Evolutionary conservation across 768 basidiomycete genomes (phyloP), one percentile per base, ranked within the genome.

Genomic region (Tricholoma hemisulphureum): DNA sequence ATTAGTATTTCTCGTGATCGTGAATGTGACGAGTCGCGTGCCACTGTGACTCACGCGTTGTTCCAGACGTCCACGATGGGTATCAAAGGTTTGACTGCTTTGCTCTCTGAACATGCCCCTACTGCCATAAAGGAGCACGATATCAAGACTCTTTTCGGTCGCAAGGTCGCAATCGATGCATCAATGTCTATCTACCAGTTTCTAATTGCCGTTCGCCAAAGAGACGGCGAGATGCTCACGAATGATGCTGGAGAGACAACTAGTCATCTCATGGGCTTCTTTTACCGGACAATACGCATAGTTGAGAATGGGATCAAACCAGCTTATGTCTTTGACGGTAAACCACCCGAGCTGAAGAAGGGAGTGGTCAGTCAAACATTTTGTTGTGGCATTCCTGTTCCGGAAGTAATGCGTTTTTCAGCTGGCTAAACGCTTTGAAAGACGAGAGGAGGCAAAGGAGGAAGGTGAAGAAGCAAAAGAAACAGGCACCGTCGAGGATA

Each of bases 261-360:
- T 2, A 95, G 94, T 75, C 96, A 99, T 74, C 79, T 99, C 10
- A 98, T 98, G 95, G 97, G 97, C 0, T 90, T 98, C 72, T 99
- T 99, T 77, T 98, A 98, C 67, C 83, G 95, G 35, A 99, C 97
- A 0, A 92, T 99, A 58, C 83, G 97, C 21, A 98, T 99, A 71
- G 95, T 95, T 16, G 97, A 99, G 75, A 96, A 98, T 63, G 97
- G 97, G 3, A 94, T 99, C 69, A 99, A 99, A 68, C 95, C 96
- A 0, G 89, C 89, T 31, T 98, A 98, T 72, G 93, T 99, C 31
- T 99, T 99, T 63, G 97, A 99, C 72, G 97, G 97, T 20, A 96
- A 95, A 72, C 97, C 97, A 2, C 97, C 97, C 46, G 95, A 98
- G 65, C 74, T 99, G 76, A 99, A 99, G 77, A 88, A 93, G 56